Conservation (phyloP, 805 yeast genomes). For the Spathaspora boniae region DNA sequence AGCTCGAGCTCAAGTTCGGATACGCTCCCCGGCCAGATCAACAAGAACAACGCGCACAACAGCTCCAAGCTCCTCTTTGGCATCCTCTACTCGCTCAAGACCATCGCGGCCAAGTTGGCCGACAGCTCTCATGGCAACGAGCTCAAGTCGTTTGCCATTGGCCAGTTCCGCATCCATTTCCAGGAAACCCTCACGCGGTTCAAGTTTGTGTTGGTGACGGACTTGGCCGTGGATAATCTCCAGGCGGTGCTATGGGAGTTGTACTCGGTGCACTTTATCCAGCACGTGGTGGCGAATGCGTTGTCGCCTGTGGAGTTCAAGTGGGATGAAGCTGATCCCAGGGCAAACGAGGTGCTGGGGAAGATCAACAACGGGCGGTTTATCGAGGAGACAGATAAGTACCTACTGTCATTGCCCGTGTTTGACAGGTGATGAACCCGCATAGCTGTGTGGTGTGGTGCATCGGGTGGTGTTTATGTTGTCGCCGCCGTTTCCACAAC, state of each 20-base stretch:
- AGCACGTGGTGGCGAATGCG: constrained; percentile 56
- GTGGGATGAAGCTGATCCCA: constrained; percentile 16
- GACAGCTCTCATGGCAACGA: constrained; percentile 19
- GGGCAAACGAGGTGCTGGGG: constrained; percentile 6
- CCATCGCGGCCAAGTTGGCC: constrained; percentile 57
- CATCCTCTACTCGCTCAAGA: constrained; percentile 72
- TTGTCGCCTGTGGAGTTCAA: constrained; percentile 55
- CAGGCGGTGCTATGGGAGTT: constrained; percentile 54
- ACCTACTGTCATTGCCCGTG: constrained; percentile 27
- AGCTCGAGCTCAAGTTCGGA: constrained; percentile 7
- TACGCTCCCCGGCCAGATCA: constrained; percentile 25
- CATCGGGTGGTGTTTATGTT: no score
- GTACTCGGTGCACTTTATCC: constrained; percentile 57
- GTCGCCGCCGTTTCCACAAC: no score
- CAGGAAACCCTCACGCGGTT: constrained; percentile 77
- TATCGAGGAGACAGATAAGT: constrained; percentile 50
- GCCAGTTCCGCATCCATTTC: constrained; percentile 74
- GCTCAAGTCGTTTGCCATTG: constrained; percentile 61
- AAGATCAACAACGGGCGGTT: constrained; percentile 58
- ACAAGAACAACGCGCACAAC: constrained; percentile 60
- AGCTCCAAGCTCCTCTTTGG: constrained; percentile 83
- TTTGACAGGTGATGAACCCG: no score
- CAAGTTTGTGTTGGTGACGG: constrained; percentile 72
- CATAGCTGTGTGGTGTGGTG: no score
- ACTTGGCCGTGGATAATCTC: constrained; percentile 53